Percentiles rank a stretch among this genome's conserved stretches.
phyloP scores from a whole-genome alignment of 805 yeast genomes.

The Teunomyces funiuensis region DNA sequence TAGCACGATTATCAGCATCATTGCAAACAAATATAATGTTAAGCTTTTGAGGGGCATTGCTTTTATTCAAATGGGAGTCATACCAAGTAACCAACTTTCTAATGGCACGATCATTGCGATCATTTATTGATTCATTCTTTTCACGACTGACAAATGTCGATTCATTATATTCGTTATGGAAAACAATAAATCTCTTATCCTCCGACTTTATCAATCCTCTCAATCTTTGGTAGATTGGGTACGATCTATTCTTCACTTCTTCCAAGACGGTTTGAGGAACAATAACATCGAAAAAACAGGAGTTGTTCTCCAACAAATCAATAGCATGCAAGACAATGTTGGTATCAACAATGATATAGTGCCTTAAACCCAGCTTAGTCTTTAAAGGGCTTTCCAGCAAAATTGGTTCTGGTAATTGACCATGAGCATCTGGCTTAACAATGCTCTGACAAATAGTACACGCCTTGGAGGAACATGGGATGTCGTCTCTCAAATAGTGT shows the following conservation, averaged over 20 bases:
- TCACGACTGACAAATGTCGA: conserved; percentile 65
- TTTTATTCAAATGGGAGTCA: conserved; percentile 53
- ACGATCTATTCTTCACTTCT: conserved; percentile 84
- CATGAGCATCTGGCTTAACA: conserved; percentile 62
- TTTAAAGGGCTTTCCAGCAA: conserved; percentile 61
- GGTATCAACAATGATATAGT: conserved; percentile 84
- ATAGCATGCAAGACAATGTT: conserved; percentile 86
- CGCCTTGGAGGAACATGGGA: conserved; percentile 79
- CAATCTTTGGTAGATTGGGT: conserved; percentile 83
- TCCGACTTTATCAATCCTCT: conserved; percentile 73
- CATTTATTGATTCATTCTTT: conserved; percentile 74
- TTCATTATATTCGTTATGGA: conserved; percentile 86
- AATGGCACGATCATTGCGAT: conserved; percentile 89
- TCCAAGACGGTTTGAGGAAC: conserved; percentile 95
- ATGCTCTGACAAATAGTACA: conserved; percentile 63
- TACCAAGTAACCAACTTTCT: conserved; percentile 75
- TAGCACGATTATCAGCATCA: conserved; percentile 63
- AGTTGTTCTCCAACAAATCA: conserved; percentile 77
- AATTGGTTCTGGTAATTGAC: conserved; percentile 64
- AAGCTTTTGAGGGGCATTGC: conserved; percentile 35
- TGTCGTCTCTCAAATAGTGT: conserved; percentile 88
- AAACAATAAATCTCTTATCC: conserved; percentile 82
- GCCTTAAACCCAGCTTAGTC: conserved; percentile 55
- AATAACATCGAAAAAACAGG: conserved; percentile 82
- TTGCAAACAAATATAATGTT: conserved; percentile 67